Base-by-base conservation (phyloP, 139 green algal genomes). In the Gonium pectorale region DNA sequence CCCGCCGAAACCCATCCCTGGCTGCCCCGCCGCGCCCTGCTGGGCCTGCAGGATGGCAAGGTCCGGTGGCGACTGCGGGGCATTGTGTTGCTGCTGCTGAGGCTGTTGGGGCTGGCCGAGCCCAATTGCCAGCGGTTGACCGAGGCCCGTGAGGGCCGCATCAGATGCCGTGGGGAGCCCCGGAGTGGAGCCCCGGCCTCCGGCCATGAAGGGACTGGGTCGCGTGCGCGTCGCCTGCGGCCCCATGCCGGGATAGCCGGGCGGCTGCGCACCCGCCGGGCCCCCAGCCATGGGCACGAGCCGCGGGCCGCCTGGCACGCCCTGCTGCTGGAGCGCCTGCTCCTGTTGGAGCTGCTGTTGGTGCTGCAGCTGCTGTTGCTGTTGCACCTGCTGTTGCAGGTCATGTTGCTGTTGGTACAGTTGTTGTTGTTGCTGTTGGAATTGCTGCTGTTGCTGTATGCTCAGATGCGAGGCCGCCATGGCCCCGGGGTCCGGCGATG, bases 341-440 rank as follows among this genome's bases (percentile, higher is more conserved):
- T 51, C 38, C 67, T 74, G 67, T 40, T 74, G 38, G 31, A 52
- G 71, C 31, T n/a, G 29, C 49, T 41, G 33, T n/a, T 71, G 64
- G 19, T 46, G 31, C 64, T 46, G 64, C 46, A 33, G 31, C 64
- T 49, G 64, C 7, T 49, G 38, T 9, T 46, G 64, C 64, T 49
- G 64, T 35, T 56, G 80, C 52, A 72, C 37, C 31, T 78, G 64
- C 37, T 68, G 26, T 41, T 60, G 49, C 29, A 64, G 84, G 27
- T 59, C 43, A 41, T 67, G 52, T 19, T 74, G 31, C 68, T 77
- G 68, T 44, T 63, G 64, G 5, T 72, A 11, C 26, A 69, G 44
- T 60, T 73, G 67, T 22, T 75, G 75, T 2, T 75, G 67, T 7
- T 60, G 68, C 27, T 40, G 68, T 4, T 77, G 68, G 22, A 62